phyloP scores from a whole-genome alignment of 139 green algal species.

The Chloropicon primus region DNA sequence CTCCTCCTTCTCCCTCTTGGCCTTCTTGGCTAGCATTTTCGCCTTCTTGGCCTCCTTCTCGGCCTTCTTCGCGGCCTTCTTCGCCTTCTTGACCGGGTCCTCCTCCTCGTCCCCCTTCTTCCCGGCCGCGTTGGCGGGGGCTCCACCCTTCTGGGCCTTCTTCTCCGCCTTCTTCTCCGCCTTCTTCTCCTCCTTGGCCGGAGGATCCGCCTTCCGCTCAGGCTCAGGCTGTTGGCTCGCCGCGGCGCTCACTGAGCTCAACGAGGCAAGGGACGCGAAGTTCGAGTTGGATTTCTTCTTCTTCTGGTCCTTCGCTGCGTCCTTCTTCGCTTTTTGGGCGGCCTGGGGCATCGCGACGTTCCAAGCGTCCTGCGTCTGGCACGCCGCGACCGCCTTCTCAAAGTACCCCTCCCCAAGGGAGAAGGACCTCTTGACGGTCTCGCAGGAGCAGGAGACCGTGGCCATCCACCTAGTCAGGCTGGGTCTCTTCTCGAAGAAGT shows the following conservation, averaged over 20 bases:
- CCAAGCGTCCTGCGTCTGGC: neutral
- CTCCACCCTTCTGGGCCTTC: constrained; percentile 4
- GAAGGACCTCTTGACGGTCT: neutral
- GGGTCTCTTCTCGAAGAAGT: neutral
- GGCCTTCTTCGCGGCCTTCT: constrained; percentile 19
- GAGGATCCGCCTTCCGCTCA: no score
- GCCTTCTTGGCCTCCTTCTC: constrained; percentile 49
- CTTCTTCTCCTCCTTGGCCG: constrained; percentile 1
- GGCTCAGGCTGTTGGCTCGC: no score
- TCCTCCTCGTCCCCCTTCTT: neutral
- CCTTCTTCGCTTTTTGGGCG: neutral
- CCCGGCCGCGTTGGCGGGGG: no score
- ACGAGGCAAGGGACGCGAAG: no score
- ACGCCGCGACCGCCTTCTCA: neutral
- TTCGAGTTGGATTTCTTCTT: no score
- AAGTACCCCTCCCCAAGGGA: neutral
- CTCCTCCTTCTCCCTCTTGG: constrained; percentile 38
- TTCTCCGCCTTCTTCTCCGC: constrained; percentile 16
- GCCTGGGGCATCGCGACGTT: neutral
- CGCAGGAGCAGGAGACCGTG: neutral
- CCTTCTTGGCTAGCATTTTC: constrained; percentile 15
- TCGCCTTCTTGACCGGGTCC: neutral
- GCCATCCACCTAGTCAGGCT: neutral
- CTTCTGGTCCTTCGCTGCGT: no score
- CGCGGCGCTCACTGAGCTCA: no score